Base-by-base conservation (phyloP, 2,329 filamentous ascomycete genomes). In the Claviceps sp. region DNA sequence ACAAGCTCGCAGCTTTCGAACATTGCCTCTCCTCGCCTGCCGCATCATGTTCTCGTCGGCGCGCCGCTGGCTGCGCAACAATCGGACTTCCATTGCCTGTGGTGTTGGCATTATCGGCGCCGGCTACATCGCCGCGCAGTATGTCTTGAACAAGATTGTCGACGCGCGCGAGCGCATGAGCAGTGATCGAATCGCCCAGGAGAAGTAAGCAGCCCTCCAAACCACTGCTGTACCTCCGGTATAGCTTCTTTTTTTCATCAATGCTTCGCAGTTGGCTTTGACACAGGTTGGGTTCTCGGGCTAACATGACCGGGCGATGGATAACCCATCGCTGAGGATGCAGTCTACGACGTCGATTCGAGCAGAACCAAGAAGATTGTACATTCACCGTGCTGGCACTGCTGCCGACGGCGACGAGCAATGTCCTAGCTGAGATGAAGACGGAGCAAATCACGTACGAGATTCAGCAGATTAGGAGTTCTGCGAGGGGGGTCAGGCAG, bases 281-380 rank as follows among this genome's bases (percentile, higher is more conserved):
- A 34, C 9, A 34, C 4, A 11, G 29, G 9, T 34, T 34, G 9
- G 44, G n/a, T n/a, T 45, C n/a, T 34, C 26, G 44, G 44, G 20
- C 46, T 47, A 5, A 47, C 46, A 39, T 47, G 20, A 39, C 20
- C 5, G 45, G 8, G 34, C 17, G 34, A 11, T 5, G 3, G n/a
- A n/a, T 13, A 2, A 2, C 23, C 46, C 38, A 9, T 20, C 23
- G 2, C 11, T 38, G 1, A 6, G 23, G 23, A 2, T 34, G 5
- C 43, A 97, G 91, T 68, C 79, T 98, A 55, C 89, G 90, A 49
- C 86, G 93, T 53, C 86, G 93, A 63, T 98, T 98, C 71, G 88
- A 97, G 68, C 93, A 98, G 70, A 98, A 98, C 68, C 93, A 98
- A 66, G 91, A 95, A 66, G 93, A 98, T 69, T 98, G 93, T 71